A percentile compares a stretch with the other conserved stretches of the same genome.
Conservation (phyloP, 2,329 filamentous ascomycete genomes). For the Fusarium nurragi region DNA sequence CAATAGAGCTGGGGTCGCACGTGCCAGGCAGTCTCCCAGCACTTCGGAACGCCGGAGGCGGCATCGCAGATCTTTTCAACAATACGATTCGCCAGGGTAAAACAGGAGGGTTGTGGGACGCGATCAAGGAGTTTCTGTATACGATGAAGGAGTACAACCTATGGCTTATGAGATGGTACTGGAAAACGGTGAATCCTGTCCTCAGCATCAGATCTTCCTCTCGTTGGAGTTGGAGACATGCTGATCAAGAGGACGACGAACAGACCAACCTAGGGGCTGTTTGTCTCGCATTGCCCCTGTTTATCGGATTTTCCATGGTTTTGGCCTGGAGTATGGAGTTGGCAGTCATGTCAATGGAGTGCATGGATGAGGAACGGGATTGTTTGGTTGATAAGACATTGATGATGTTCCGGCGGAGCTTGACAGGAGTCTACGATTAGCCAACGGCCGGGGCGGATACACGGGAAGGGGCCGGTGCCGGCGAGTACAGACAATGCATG, state of each 20-base stretch:
- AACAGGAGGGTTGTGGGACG: slow-evolving; percentile 18
- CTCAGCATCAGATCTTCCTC: slow-evolving; percentile 50
- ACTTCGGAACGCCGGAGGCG: slow-evolving; percentile 41
- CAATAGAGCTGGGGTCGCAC: slow-evolving; percentile 18
- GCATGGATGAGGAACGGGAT: slow-evolving; percentile 25
- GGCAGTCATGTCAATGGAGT: slow-evolving; percentile 28
- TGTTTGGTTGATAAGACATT: slow-evolving; percentile 27
- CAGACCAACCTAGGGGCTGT: slow-evolving; percentile 41
- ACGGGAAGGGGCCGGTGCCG: slow-evolving; percentile 40
- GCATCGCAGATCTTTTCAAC: slow-evolving; percentile 46
- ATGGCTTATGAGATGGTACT: slow-evolving; percentile 47
- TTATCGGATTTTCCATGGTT: slow-evolving; percentile 36
- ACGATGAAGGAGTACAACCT: slow-evolving; percentile 8
- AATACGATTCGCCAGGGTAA: neutral
- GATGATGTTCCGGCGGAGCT: slow-evolving; percentile 25
- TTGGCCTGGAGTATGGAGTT: slow-evolving; percentile 45
- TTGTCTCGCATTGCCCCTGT: slow-evolving; percentile 43
- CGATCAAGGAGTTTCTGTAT: slow-evolving; percentile 14
- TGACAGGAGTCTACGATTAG: slow-evolving; percentile 28
- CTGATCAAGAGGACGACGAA: slow-evolving; percentile 36
- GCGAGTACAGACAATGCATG: slow-evolving; percentile 18
- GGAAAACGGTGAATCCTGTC: slow-evolving; percentile 51
- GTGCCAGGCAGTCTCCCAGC: slow-evolving; percentile 46
- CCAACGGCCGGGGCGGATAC: slow-evolving; percentile 34
- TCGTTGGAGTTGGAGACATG: slow-evolving; percentile 45